Conservation (phyloP, 306 rosid genomes). For the Cucurbita maxima region DNA sequence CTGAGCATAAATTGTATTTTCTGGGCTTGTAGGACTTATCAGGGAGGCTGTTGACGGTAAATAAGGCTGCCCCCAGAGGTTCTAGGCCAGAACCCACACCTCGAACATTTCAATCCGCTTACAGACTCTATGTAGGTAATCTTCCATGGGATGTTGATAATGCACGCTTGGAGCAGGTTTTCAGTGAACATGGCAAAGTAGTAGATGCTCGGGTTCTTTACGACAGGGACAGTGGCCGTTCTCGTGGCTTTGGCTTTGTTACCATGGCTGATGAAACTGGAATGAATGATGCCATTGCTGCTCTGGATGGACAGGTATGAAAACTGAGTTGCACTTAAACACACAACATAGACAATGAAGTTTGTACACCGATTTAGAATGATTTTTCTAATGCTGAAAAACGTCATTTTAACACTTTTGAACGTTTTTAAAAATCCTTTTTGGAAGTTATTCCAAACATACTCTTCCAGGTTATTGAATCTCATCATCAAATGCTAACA, state of each 20-base stretch:
- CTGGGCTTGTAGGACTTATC: slow-evolving; percentile 37
- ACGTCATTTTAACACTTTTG: too few species aligned
- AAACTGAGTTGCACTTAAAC: too few species aligned
- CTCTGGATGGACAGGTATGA: slow-evolving; percentile 89
- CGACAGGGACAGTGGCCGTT: slow-evolving; percentile 84
- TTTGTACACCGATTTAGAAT: too few species aligned
- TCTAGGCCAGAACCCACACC: slow-evolving; percentile 45
- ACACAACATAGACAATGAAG: too few species aligned
- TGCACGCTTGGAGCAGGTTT: slow-evolving; percentile 49
- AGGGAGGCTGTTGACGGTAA: slow-evolving; percentile 74
- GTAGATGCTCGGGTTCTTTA: slow-evolving; percentile 54
- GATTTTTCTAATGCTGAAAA: too few species aligned
- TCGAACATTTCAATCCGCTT: slow-evolving; percentile 22
- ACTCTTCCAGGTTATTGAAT: neutral
- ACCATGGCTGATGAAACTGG: slow-evolving; percentile 59
- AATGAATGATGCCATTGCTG: slow-evolving; percentile 76
- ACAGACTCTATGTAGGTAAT: slow-evolving; percentile 69
- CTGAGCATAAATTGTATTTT: neutral
- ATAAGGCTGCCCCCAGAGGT: slow-evolving; percentile 88
- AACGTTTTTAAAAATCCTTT: too few species aligned
- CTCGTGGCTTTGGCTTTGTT: slow-evolving; percentile 97
- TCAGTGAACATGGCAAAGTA: slow-evolving; percentile 72
- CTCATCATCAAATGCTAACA: neutral
- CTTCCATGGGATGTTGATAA: slow-evolving; percentile 79
- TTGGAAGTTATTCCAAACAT: too few species aligned